phyloP scores from a whole-genome alignment of 1,284 basidiomycete species.

The Ceratobasidium sp. region DNA sequence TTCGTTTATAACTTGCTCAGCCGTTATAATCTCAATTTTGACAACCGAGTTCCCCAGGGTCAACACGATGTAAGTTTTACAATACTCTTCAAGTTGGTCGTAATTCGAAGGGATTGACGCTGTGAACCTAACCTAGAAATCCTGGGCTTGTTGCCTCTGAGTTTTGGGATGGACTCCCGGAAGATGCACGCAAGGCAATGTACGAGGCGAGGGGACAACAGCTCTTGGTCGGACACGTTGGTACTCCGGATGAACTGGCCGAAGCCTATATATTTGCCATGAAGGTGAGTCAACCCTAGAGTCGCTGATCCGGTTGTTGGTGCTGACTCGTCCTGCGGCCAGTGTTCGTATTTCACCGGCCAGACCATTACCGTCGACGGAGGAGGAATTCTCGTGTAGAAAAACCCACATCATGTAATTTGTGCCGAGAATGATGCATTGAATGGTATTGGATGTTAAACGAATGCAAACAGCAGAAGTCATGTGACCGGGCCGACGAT shows the following conservation, averaged over 20 bases:
- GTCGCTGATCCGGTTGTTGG: background rate
- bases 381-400: background rate
- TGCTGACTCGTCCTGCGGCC: too few species aligned
- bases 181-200: constrained; percentile 5
- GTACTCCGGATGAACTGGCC: constrained; percentile 23
- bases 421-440: too few species aligned
- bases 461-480: too few species aligned
- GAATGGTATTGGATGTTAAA: too few species aligned
- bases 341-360: constrained; percentile 24
- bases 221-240: constrained; percentile 17
- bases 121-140: background rate
- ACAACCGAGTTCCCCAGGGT: background rate
- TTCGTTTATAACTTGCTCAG: background rate
- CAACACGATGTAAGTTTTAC: constrained; percentile 15
- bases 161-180: background rate
- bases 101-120: background rate
- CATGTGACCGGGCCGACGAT: too few species aligned
- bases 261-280: constrained; percentile 35
- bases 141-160: constrained; percentile 26
- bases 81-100: background rate
- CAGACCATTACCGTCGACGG: constrained; percentile 18
- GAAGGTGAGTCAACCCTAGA: constrained; percentile 15
- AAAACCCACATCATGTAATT: background rate
- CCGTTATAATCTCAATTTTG: background rate
- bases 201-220: background rate